Evolutionary conservation across 2,329 filamentous ascomycete species (phyloP).

Genomic region (Fusarium equiseti): DNA sequence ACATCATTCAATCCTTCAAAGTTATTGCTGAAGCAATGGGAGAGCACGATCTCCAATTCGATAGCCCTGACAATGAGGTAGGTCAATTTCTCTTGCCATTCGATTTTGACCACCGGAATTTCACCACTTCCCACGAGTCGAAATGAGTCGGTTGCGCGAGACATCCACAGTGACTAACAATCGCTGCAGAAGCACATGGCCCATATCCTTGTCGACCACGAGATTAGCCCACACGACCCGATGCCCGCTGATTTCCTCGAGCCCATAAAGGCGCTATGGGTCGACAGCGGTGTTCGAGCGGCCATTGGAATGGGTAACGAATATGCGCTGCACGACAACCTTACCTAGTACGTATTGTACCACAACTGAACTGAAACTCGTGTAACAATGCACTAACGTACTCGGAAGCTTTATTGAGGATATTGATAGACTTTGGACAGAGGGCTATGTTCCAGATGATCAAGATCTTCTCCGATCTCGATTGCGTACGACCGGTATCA

Average conservation of each 20-base stretch:
- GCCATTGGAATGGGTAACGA: conserved; percentile 96
- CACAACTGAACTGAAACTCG: not conserved
- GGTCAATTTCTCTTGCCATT: conserved; percentile 46
- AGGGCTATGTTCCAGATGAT: conserved; percentile 87
- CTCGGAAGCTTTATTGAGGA: conserved; percentile 81
- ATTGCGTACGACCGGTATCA: conserved; percentile 93
- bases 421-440: conserved; percentile 79
- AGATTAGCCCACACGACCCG: conserved; percentile 84
- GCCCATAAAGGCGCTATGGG: conserved; percentile 88
- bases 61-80: conserved; percentile 83
- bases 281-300: conserved; percentile 82
- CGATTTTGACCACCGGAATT: not conserved
- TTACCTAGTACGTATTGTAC: conserved; percentile 79
- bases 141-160: conserved; percentile 27
- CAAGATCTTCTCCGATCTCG: conserved; percentile 94
- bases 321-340: conserved; percentile 94
- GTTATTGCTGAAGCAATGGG: conserved; percentile 92
- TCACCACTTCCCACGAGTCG: not conserved
- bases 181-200: conserved; percentile 77
- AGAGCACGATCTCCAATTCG: conserved; percentile 83
- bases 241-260: conserved; percentile 82
- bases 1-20: conserved; percentile 92
- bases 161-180: conserved; percentile 52
- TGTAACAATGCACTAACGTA: conserved; percentile 31
- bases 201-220: conserved; percentile 80